A percentile compares a stretch with the other conserved stretches of the same genome.
Evolutionary conservation across 2,329 filamentous ascomycete species (phyloP).

Genomic region (Aspergillus alliaceus): DNA sequence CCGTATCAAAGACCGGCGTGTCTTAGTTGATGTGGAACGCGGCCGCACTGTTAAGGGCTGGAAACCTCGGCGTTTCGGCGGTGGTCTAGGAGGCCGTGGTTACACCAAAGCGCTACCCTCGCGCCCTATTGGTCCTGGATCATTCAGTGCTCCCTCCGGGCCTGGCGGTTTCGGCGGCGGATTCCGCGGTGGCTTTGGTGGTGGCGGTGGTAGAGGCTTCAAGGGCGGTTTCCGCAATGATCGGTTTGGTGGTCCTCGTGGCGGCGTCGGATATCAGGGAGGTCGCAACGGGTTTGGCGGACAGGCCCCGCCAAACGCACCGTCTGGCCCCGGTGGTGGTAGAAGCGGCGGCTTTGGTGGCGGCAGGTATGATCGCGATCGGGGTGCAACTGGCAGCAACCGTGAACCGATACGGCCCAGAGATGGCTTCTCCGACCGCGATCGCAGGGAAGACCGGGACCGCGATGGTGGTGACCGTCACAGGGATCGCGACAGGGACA

Average conservation of each 20-base stretch:
- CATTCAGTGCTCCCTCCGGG: conserved; percentile 56
- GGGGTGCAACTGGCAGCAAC: conserved; percentile 70
- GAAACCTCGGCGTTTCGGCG: conserved; percentile 87
- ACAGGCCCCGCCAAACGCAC: conserved; percentile 50
- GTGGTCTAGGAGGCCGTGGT: conserved; percentile 85
- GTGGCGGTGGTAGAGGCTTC: conserved; percentile 49
- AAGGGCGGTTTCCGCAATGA: conserved; percentile 51
- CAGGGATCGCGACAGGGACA: conserved; percentile 58
- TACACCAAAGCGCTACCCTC: conserved; percentile 81
- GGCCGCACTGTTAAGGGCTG: conserved; percentile 92
- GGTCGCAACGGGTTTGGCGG: conserved; percentile 53
- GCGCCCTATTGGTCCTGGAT: conserved; percentile 66
- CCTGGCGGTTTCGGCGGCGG: conserved; percentile 58
- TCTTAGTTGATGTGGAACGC: conserved; percentile 94
- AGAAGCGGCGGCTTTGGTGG: conserved; percentile 53
- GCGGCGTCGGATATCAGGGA: conserved; percentile 59
- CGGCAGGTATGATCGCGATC: conserved; percentile 54
- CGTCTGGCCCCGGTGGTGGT: conserved; percentile 56
- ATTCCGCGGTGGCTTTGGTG: conserved; percentile 56
- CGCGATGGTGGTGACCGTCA: conserved; percentile 55
- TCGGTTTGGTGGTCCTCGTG: conserved; percentile 48
- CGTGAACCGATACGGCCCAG: conserved; percentile 76
- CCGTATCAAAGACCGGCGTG: conserved; percentile 85
- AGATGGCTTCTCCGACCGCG: conserved; percentile 56
- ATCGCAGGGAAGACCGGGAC: conserved; percentile 41